These are phyloP conservation scores for Acacia melanoxylon DNA, from an alignment of 306 rosid genomes.

Conservation along the genomic window DNA sequence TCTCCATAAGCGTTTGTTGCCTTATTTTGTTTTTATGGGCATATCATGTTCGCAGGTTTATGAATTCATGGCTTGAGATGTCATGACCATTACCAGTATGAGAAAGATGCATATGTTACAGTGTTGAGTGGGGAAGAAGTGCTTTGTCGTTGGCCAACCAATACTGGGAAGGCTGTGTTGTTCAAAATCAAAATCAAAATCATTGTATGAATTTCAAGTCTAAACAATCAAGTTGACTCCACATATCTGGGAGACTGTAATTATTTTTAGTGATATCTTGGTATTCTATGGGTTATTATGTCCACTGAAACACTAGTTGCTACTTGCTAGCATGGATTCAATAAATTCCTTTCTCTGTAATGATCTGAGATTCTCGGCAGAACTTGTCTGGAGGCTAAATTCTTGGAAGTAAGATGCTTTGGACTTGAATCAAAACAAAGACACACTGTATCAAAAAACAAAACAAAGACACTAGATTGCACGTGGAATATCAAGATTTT, in stretches of 20 bases:
- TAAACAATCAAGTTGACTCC: conserved; percentile 3
- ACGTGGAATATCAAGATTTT: neutral
- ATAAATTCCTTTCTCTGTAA: neutral
- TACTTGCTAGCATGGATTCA: conserved; percentile 20
- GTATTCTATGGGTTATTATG: conserved; percentile 5
- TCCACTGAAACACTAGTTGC: conserved; percentile 18
- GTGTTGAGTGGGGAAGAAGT: conserved; percentile 6
- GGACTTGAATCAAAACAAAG: neutral
- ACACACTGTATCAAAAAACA: too few species aligned
- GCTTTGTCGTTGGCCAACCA: neutral
- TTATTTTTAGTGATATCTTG: neutral
- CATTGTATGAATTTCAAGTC: neutral
- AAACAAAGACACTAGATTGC: neutral
- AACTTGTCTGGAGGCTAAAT: neutral
- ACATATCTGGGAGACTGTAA: conserved; percentile 4
- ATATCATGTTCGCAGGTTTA: conserved; percentile 3
- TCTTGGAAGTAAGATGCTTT: neutral
- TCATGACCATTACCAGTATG: neutral
- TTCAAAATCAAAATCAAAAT: conserved; percentile 28
- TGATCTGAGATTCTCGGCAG: neutral
- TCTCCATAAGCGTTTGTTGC: neutral
- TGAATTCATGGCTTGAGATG: conserved; percentile 19
- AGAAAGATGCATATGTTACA: conserved; percentile 23
- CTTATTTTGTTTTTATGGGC: conserved; percentile 24
- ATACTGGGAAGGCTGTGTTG: conserved; percentile 24